Evolutionary conservation across 1,139 yeast genomes (phyloP), one percentile per base, ranked within the genome.

Genomic region (Lodderomyces pseudojiufengensis): DNA sequence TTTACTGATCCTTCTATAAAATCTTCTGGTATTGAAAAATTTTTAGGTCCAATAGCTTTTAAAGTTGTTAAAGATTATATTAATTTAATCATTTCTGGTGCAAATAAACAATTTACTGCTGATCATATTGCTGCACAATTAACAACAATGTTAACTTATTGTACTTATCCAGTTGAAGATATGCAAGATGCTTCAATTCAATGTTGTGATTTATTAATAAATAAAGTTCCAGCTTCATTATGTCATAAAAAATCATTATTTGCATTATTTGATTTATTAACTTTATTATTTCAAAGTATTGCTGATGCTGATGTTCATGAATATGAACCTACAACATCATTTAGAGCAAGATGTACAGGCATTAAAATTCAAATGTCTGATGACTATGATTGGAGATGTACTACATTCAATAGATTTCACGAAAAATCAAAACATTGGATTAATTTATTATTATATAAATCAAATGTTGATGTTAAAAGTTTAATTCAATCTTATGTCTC

Each of bases 1-100:
- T 81, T 84, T 48, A 84, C 94, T 2, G 97, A 92, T 50, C 95
- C 96, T 3, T 83, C 95, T 1, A 70, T 88, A 44, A 70, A 73
- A 38, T 71, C 76, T 13, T 81, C 87, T 27, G 88, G 83, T 5
- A 74, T 87, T n/a, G 86, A 82, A 37, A 79, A 76, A 42, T 78
- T 74, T 42, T 73, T 90, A 59, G 80, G 81, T 0, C 70, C 74
- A 10, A 77, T 90, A 44, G 75, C 92, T 0, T 69, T 70, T 43
- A 73, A 76, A 35, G 70, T 84, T 36, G 74, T 78, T 20, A 70
- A 70, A 31, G 80, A 76, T 44, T 92, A 76, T 52, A 68, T 78
- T 31, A 51, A 53, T 26, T 62, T 67, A 30, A 62, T 73, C 11
- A 59, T 61, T 25, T 53, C 63, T 33, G 79, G 80, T 5, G 76